Percentiles rank a stretch among this genome's conserved stretches.
These are phyloP conservation scores for Sugiyamaella lignohabitans DNA, from an alignment of 805 yeast genomes.

Conservation along the genomic window DNA sequence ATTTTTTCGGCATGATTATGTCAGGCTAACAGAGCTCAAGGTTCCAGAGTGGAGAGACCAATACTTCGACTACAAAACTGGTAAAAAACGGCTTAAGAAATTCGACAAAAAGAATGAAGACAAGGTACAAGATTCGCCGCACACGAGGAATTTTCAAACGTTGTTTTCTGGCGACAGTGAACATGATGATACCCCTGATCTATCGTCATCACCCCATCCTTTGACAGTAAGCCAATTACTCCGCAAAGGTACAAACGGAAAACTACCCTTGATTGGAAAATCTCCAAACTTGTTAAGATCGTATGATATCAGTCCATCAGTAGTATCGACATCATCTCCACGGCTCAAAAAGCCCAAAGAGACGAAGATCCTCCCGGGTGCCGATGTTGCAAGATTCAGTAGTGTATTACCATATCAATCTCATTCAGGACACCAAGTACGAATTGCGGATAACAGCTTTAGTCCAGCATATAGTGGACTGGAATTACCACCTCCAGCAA, in stretches of 20 bases:
- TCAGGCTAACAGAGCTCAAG: too few relatives aligned
- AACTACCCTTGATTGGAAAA: neutral
- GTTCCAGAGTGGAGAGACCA: constrained; percentile 42
- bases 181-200: neutral
- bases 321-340: neutral
- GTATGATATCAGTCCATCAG: neutral
- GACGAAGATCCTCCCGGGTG: neutral
- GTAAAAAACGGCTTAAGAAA: constrained; percentile 47
- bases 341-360: neutral
- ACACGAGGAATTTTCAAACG: neutral
- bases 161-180: neutral
- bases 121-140: neutral
- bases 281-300: neutral
- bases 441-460: neutral
- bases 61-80: constrained; percentile 39
- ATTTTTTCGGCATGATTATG: too few relatives aligned
- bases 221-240: constrained; percentile 1
- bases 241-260: neutral
- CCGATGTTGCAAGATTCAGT: constrained; percentile 3
- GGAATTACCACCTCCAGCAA: constrained; percentile 29
- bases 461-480: constrained; percentile 6
- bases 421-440: neutral
- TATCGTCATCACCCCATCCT: neutral
- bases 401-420: neutral
- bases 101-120: constrained; percentile 2